phyloP scores from a whole-genome alignment of 768 basidiomycete genomes.

The Lactarius akahatsu region DNA sequence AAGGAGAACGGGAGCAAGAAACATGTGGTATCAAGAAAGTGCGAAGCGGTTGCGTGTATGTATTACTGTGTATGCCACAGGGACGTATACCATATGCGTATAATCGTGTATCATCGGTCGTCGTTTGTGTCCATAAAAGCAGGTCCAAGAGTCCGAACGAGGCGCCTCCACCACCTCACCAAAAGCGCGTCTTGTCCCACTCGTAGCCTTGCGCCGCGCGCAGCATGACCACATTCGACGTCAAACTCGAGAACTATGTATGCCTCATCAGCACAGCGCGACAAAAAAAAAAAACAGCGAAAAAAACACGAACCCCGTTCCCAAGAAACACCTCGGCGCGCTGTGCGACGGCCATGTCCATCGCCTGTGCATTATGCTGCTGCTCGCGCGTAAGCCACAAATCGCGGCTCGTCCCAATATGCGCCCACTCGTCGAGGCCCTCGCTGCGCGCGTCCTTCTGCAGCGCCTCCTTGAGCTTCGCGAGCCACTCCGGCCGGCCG shows the following conservation, averaged over 20 bases:
- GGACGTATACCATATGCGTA: too few relatives aligned
- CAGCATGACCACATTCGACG: slow-evolving; percentile 27
- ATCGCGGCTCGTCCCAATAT: slow-evolving; percentile 43
- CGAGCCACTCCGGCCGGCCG: slow-evolving; percentile 42
- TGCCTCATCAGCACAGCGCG: background rate
- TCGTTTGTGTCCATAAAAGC: background rate
- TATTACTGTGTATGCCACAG: too few relatives aligned
- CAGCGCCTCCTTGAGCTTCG: slow-evolving; percentile 40
- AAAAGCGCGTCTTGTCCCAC: slow-evolving; percentile 19
- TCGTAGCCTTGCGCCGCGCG: slow-evolving; percentile 15
- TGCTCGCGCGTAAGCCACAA: slow-evolving; percentile 44
- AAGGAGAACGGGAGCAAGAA: too few relatives aligned
- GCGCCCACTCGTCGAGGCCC: slow-evolving; percentile 38
- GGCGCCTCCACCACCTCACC: slow-evolving; percentile 5
- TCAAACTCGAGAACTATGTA: slow-evolving; percentile 28
- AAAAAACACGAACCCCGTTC: slow-evolving; percentile 52
- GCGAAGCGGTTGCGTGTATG: too few relatives aligned
- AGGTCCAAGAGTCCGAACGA: background rate
- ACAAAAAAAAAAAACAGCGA: background rate
- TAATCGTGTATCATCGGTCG: background rate
- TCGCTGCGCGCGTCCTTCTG: slow-evolving; percentile 10
- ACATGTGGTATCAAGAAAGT: too few relatives aligned
- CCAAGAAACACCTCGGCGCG: slow-evolving; percentile 50
- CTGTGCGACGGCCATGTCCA: slow-evolving; percentile 51
- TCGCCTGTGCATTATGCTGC: slow-evolving; percentile 43